A percentile compares a stretch with the other conserved stretches of the same genome.
Evolutionary conservation across 805 yeast genomes (phyloP).

Genomic region (Zygotorulaspora sp.): DNA sequence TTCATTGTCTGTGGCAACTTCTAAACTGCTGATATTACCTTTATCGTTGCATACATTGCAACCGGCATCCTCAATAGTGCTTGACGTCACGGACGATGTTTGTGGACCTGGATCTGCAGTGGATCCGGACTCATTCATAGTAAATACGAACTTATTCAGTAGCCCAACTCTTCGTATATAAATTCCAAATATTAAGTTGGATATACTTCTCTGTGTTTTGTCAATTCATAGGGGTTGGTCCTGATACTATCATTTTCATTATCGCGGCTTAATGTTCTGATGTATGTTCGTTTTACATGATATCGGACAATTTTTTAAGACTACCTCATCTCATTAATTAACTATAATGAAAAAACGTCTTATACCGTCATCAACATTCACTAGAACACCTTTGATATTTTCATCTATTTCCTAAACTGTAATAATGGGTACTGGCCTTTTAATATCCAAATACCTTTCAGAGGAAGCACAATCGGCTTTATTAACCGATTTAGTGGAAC

Average conservation of each 20-base stretch:
- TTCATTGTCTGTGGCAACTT: background rate
- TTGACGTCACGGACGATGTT: background rate
- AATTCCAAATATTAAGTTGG: too few species aligned
- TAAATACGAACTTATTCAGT: background rate
- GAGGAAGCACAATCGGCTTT: constrained; percentile 11
- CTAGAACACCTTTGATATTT: too few species aligned
- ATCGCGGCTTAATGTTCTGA: constrained; percentile 1
- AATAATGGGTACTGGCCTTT: constrained; percentile 4
- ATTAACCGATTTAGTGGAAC: constrained; percentile 14
- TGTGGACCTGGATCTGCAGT: background rate
- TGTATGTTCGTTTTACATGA: background rate
- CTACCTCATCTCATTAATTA: background rate
- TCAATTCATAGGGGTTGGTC: constrained; percentile 1
- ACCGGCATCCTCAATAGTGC: background rate
- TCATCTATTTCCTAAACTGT: too few species aligned
- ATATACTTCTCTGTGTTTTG: background rate
- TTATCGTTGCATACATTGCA: background rate
- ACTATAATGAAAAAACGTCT: too few species aligned
- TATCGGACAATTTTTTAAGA: constrained; percentile 1
- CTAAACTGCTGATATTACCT: background rate
- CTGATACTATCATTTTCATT: background rate
- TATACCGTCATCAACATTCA: background rate
- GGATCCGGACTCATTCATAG: constrained; percentile 1
- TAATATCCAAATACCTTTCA: constrained; percentile 16
- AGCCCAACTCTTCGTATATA: too few species aligned